These are phyloP conservation scores for Candida orba DNA, from an alignment of 805 yeast species.

Conservation along the genomic window DNA sequence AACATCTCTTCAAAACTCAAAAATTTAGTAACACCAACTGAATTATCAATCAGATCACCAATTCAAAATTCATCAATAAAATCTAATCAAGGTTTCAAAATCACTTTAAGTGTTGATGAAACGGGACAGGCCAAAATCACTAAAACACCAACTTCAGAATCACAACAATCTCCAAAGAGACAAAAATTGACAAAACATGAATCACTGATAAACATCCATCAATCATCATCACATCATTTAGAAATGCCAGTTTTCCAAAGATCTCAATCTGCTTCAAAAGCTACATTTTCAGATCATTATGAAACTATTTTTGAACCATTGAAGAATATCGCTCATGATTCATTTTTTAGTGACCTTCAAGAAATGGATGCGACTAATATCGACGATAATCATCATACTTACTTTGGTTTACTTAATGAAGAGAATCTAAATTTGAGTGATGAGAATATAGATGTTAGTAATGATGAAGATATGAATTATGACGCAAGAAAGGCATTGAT, in stretches of 20 bases:
- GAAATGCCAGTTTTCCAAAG: conserved; percentile 3
- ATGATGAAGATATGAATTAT: conserved; percentile 13
- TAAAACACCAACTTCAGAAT: conserved; percentile 3
- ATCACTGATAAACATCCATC: conserved; percentile 10
- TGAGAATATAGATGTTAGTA: conserved; percentile 11
- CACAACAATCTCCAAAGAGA: conserved; percentile 1
- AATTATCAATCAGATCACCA: background rate
- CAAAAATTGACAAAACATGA: conserved; percentile 18
- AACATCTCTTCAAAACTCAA: background rate
- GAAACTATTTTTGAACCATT: conserved; percentile 20
- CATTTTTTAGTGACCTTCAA: conserved; percentile 15
- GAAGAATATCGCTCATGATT: conserved; percentile 11
- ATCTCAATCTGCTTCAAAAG: conserved; percentile 11
- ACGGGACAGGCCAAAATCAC: conserved; percentile 20
- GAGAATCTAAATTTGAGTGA: conserved; percentile 2
- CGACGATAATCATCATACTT: background rate
- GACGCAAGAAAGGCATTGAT: conserved; percentile 26
- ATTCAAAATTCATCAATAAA: background rate
- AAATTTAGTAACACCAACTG: background rate
- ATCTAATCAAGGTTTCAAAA: conserved; percentile 6
- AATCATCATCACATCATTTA: background rate
- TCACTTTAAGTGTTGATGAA: conserved; percentile 20
- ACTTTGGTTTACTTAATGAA: conserved; percentile 5
- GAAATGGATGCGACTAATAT: background rate
- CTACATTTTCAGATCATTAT: conserved; percentile 10